phyloP scores from a whole-genome alignment of 805 yeast genomes.

The Hanseniaspora occidentalis region DNA sequence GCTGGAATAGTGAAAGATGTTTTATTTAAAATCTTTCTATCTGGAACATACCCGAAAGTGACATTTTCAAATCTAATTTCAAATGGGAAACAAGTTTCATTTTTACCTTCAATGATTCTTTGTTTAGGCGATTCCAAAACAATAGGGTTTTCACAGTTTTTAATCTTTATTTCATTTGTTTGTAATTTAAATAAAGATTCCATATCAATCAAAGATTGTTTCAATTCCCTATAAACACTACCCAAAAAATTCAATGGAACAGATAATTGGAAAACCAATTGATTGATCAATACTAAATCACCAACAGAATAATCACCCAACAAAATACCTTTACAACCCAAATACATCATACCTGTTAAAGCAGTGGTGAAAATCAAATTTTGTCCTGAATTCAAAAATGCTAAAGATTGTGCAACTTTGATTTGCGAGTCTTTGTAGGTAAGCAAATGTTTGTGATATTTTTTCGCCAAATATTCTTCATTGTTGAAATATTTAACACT shows the following conservation, averaged over 20 bases:
- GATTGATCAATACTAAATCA: constrained; percentile 88
- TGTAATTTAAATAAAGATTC: constrained; percentile 84
- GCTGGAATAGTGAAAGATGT: constrained; percentile 81
- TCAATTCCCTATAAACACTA: constrained; percentile 87
- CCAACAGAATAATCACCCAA: constrained; percentile 79
- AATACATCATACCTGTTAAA: constrained; percentile 91
- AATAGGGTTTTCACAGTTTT: constrained; percentile 54
- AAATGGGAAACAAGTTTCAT: constrained; percentile 34
- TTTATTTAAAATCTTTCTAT: constrained; percentile 70
- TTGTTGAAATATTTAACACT: constrained; percentile 91
- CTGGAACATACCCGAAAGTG: constrained; percentile 83
- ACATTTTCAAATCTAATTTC: constrained; percentile 85
- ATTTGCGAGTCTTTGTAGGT: constrained; percentile 59
- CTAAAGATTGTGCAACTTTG: constrained; percentile 74
- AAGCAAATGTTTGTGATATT: constrained; percentile 63
- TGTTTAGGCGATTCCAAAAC: constrained; percentile 20
- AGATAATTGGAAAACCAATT: constrained; percentile 87
- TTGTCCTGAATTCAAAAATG: constrained; percentile 70
- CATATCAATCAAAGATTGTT: constrained; percentile 91
- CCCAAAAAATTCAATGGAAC: constrained; percentile 93
- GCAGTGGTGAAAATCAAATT: constrained; percentile 76
- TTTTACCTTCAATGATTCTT: constrained; percentile 11
- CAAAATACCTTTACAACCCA: constrained; percentile 93
- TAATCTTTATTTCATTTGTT: constrained; percentile 54
- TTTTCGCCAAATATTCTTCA: constrained; percentile 64